Evolutionary conservation across 495 filamentous ascomycete species (phyloP).

Genomic region (Tuber borchii): DNA sequence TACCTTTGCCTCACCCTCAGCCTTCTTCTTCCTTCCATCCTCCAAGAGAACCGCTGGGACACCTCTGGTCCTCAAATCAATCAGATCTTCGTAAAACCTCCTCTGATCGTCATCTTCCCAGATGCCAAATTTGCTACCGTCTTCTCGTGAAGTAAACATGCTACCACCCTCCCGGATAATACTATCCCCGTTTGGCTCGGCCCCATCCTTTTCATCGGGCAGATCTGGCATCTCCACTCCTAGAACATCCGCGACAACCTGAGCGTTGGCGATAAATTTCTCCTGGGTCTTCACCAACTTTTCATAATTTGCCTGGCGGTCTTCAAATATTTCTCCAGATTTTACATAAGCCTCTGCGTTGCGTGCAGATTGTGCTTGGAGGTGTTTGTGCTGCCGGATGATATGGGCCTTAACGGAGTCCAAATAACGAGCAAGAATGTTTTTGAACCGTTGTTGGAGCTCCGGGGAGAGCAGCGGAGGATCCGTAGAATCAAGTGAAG

Average conservation of each 20-base stretch:
- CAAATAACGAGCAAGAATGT: conserved; percentile 81
- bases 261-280: conserved; percentile 81
- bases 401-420: conserved; percentile 89
- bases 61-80: conserved; percentile 81
- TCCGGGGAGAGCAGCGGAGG: conserved; percentile 67
- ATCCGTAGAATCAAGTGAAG: conserved; percentile 50
- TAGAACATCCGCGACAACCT: conserved; percentile 79
- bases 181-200: conserved; percentile 53
- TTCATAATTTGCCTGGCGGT: conserved; percentile 92
- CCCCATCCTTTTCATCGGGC: conserved; percentile 64
- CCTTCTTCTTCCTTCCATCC: conserved; percentile 91
- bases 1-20: conserved; percentile 47
- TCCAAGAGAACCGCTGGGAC: conserved; percentile 90
- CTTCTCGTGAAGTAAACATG: conserved; percentile 86
- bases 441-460: conserved; percentile 77
- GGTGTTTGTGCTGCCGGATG: conserved; percentile 77
- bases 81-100: conserved; percentile 93
- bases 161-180: conserved; percentile 57
- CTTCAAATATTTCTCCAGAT: conserved; percentile 97
- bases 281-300: conserved; percentile 87
- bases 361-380: conserved; percentile 73
- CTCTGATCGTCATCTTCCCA: conserved; percentile 99
- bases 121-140: conserved; percentile 84
- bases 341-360: conserved; percentile 98
- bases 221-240: conserved; percentile 93